Conservation (phyloP, 805 yeast genomes). For the Hanseniaspora lindneri region DNA sequence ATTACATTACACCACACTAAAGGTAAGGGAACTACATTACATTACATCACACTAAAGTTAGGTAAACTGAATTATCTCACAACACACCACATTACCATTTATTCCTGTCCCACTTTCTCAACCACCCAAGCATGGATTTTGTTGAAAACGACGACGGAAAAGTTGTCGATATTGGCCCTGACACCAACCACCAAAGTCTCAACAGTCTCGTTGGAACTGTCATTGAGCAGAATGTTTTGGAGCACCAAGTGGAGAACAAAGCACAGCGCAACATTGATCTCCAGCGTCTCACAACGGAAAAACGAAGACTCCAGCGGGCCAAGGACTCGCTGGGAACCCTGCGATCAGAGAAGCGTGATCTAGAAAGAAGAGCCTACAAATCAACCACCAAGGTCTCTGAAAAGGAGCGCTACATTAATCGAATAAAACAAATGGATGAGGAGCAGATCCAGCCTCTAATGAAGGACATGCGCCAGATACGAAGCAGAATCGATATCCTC, state of each 20-base stretch:
- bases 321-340: conserved; percentile 36
- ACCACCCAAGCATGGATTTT: conserved; percentile 12
- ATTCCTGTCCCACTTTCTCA: no score
- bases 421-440: conserved; percentile 43
- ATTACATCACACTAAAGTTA: no score
- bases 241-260: conserved; percentile 52
- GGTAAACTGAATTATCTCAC: no score
- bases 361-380: conserved; percentile 40
- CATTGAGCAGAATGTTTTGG: conserved; percentile 63
- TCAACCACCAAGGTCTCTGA: conserved; percentile 54
- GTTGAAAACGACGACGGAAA: conserved; percentile 12
- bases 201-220: conserved; percentile 42
- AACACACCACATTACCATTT: no score
- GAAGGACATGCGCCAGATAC: conserved; percentile 54
- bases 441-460: conserved; percentile 40
- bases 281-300: conserved; percentile 62
- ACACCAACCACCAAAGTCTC: no score
- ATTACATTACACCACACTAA: no score
- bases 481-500: conserved; percentile 34
- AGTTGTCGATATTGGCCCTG: not conserved
- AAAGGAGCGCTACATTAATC: conserved; percentile 38
- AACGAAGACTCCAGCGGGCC: conserved; percentile 62
- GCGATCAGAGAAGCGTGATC: conserved; percentile 32
- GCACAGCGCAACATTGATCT: conserved; percentile 52
- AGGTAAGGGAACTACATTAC: no score